A percentile compares a stretch with the other conserved stretches of the same genome.
Conservation (phyloP, 2,329 filamentous ascomycete species). For the Colletotrichum theobromicola region DNA sequence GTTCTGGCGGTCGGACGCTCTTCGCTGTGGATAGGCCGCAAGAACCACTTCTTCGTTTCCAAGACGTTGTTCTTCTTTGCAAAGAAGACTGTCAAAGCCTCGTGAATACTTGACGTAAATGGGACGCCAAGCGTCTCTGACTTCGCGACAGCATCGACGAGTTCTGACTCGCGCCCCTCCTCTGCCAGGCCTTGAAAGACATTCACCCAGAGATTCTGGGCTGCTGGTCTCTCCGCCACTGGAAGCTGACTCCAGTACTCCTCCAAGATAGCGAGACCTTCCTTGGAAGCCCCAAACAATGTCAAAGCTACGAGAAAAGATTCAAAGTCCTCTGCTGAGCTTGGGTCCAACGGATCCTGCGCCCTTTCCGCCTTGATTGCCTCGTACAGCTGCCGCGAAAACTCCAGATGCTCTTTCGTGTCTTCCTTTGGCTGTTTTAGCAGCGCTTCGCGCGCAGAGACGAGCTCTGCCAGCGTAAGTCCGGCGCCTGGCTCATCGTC, state of each 20-base stretch:
- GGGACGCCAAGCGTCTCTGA: slow-evolving; percentile 52
- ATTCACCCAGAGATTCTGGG: slow-evolving; percentile 48
- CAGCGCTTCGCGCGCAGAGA: slow-evolving; percentile 50
- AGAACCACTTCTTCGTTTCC: slow-evolving; percentile 73
- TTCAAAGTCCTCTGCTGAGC: slow-evolving; percentile 37
- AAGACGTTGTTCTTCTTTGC: slow-evolving; percentile 59
- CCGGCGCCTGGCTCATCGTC: slow-evolving; percentile 32
- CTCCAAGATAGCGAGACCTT: slow-evolving; percentile 47
- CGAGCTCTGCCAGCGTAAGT: slow-evolving; percentile 46
- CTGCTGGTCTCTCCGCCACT: slow-evolving; percentile 12
- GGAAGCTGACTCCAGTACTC: slow-evolving; percentile 31
- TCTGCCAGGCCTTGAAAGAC: slow-evolving; percentile 66
- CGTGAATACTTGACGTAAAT: slow-evolving; percentile 52
- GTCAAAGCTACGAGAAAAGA: slow-evolving; percentile 57
- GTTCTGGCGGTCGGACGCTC: slow-evolving; percentile 47
- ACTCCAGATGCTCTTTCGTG: slow-evolving; percentile 48
- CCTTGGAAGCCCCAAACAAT: slow-evolving; percentile 57
- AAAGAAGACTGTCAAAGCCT: slow-evolving; percentile 67
- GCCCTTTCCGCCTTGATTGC: slow-evolving; percentile 24
- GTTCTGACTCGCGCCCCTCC: slow-evolving; percentile 62
- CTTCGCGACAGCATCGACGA: slow-evolving; percentile 60
- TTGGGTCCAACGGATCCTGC: slow-evolving; percentile 8
- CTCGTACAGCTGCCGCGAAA: slow-evolving; percentile 50
- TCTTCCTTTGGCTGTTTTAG: slow-evolving; percentile 47
- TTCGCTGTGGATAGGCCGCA: slow-evolving; percentile 51